These are phyloP conservation scores for Hypoxylon sp. DNA, from an alignment of 2,329 filamentous ascomycete genomes.

Conservation along the genomic window DNA sequence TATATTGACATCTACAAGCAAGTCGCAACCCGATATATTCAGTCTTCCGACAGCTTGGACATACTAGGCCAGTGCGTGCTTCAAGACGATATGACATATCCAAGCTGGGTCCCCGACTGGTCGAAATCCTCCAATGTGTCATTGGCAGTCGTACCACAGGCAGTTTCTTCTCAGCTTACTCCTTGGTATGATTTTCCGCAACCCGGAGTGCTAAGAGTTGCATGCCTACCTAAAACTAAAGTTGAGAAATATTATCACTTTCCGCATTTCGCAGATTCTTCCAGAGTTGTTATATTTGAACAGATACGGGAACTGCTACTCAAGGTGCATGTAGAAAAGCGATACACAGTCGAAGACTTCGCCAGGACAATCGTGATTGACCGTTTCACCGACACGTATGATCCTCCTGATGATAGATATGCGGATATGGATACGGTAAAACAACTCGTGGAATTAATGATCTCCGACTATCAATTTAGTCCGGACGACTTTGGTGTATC, in stretches of 20 bases:
- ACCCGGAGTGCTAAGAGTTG: conserved; percentile 17
- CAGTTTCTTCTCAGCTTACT: conserved; percentile 9
- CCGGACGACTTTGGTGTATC: neutral
- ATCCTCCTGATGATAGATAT: neutral
- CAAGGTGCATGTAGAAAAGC: neutral
- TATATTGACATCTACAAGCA: conserved; percentile 21
- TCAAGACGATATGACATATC: neutral
- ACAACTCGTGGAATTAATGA: conserved; percentile 8
- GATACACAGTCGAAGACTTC: conserved; percentile 1
- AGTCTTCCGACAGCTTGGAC: neutral
- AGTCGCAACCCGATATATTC: neutral
- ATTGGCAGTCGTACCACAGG: neutral
- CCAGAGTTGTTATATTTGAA: neutral
- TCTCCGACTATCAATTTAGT: conserved; percentile 14
- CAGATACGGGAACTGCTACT: conserved; percentile 3
- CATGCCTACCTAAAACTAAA: conserved; percentile 5
- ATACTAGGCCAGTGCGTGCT: conserved; percentile 10
- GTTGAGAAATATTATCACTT: conserved; percentile 7
- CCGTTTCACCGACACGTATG: neutral
- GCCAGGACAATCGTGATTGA: neutral
- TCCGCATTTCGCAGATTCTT: neutral
- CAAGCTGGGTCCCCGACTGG: conserved; percentile 41
- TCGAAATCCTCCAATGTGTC: neutral
- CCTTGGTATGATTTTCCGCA: conserved; percentile 14
- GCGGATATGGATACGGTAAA: neutral